Base-by-base conservation (phyloP, 148 eudicot genomes). In the Arctostaphylos glauca region DNA sequence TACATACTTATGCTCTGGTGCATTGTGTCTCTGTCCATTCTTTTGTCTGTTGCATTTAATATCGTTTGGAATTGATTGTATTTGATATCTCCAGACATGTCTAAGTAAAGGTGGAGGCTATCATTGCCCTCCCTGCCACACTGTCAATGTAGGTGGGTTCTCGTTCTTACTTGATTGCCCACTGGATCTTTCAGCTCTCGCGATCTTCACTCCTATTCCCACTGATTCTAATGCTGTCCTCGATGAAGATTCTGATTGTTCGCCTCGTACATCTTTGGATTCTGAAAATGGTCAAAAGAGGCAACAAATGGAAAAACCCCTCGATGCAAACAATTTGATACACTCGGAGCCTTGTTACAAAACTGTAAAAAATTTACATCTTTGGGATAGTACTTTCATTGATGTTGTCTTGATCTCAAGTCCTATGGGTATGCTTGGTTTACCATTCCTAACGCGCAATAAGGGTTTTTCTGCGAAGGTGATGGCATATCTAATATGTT, bases 361-460 rank as follows among this genome's bases (percentile, higher is more conserved):
- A 86, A 90, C 92, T 79, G 92, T 91, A 18, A 84, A 85, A 74
- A 90, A 52, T 87, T 86, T 93, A 86, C 89, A 87, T 58, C 79
- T 88, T 9, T 91, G 91, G 93, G 86, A 91, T 90, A 62, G 83
- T 86, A 83, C 94, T 46, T 92, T 87, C 76, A 86, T 93, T 82
- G 90, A 94, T 83, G 83, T 87, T 55, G 94, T 95, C 64, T 78
- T 95, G 84, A 92, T 95, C 68, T 89, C 96, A 38, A 92, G 93
- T 81, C 92, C 98, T 53, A 91, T 87, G 96, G 98, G 96, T 53
- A 95, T 95, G 95, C 90, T 95, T 80, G 98, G 96, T 41, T 86
- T 94, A 82, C 98, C 98, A 6, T 95, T 90, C 87, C 89, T 94
- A 52, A 94, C 98, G 19, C 90, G 94, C 50, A 44, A 66, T 7